Conservation (phyloP, 2,329 filamentous ascomycete species). For the Ramularia endophylla region DNA sequence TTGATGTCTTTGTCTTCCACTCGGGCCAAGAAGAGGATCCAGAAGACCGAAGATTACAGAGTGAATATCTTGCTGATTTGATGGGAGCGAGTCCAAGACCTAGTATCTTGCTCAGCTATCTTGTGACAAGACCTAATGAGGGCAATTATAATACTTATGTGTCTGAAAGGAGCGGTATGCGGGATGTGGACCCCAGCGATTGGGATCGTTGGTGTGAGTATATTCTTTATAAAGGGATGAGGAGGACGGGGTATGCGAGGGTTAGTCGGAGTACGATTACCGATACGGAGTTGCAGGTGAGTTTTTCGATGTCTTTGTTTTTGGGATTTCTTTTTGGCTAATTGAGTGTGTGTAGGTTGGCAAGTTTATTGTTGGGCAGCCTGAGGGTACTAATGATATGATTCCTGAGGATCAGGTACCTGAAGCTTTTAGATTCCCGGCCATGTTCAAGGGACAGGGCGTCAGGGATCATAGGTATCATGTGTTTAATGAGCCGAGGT, state of each 20-base stretch:
- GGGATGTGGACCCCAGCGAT: constrained; percentile 85
- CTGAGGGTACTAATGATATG: constrained; percentile 54
- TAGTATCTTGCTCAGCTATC: constrained; percentile 79
- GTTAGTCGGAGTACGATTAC: constrained; percentile 88
- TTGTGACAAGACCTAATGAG: constrained; percentile 82
- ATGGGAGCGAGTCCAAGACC: constrained; percentile 82
- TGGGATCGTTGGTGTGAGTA: constrained; percentile 99
- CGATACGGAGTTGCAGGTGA: constrained; percentile 88
- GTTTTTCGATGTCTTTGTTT: constrained; percentile 15
- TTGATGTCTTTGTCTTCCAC: constrained; percentile 98
- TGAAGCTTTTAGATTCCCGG: constrained; percentile 74
- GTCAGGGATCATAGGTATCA: constrained; percentile 89
- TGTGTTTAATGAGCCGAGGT: constrained; percentile 88
- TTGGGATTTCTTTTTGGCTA: constrained; percentile 8
- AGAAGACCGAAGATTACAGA: constrained; percentile 82
- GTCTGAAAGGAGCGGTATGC: constrained; percentile 79
- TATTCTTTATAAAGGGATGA: constrained; percentile 86
- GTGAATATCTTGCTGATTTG: constrained; percentile 74
- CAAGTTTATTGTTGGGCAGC: constrained; percentile 81
- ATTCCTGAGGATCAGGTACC: constrained; percentile 69
- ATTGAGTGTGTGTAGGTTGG: constrained; percentile 52
- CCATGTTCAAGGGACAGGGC: constrained; percentile 75
- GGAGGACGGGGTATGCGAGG: constrained; percentile 80
- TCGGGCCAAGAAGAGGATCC: constrained; percentile 96
- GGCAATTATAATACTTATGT: constrained; percentile 98